A percentile compares a stretch with the other conserved stretches of the same genome.
phyloP scores from a whole-genome alignment of 495 filamentous ascomycete species.

The Thermothielavioides terrestris region DNA sequence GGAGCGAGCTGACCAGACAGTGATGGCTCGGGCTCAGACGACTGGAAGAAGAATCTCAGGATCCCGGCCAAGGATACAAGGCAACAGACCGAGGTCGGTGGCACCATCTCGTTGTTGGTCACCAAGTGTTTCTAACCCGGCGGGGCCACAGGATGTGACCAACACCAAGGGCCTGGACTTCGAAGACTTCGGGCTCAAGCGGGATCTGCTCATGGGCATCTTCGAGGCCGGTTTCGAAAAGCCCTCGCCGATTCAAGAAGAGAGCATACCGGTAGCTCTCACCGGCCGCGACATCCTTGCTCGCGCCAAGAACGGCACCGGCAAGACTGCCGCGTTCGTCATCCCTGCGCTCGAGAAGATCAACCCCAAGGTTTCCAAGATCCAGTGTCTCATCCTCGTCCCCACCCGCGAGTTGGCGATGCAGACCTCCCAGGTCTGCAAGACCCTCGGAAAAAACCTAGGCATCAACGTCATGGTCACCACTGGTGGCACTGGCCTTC shows the following conservation, averaged over 20 bases:
- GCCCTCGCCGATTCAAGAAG: constrained; percentile 98
- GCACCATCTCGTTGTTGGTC: constrained; percentile 1
- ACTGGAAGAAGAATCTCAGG: constrained; percentile 74
- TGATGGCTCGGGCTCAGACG: constrained; percentile 48
- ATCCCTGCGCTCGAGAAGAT: constrained; percentile 93
- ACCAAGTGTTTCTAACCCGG: constrained; percentile 2
- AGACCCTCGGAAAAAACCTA: constrained; percentile 92
- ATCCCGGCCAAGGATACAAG: constrained; percentile 74
- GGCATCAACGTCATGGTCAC: constrained; percentile 99
- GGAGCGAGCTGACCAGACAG: constrained; percentile 24
- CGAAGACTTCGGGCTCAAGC: constrained; percentile 90
- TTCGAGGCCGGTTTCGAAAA: constrained; percentile 99
- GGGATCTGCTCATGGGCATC: constrained; percentile 95
- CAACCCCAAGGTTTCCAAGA: constrained; percentile 90
- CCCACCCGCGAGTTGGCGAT: constrained; percentile 96
- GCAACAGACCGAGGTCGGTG: constrained; percentile 82
- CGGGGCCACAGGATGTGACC: constrained; percentile 69
- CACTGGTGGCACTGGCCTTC: constrained; percentile 86
- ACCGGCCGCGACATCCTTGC: constrained; percentile 93
- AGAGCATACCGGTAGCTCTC: constrained; percentile 91
- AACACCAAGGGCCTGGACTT: constrained; percentile 95
- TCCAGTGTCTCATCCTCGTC: constrained; percentile 90
- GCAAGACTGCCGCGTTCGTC: constrained; percentile 96
- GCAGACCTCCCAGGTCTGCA: constrained; percentile 98
- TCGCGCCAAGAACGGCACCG: constrained; percentile 95